A percentile compares a stretch with the other conserved stretches of the same genome.
Evolutionary conservation across 768 basidiomycete genomes (phyloP).

Genomic region (Filobasidium floriforme): DNA sequence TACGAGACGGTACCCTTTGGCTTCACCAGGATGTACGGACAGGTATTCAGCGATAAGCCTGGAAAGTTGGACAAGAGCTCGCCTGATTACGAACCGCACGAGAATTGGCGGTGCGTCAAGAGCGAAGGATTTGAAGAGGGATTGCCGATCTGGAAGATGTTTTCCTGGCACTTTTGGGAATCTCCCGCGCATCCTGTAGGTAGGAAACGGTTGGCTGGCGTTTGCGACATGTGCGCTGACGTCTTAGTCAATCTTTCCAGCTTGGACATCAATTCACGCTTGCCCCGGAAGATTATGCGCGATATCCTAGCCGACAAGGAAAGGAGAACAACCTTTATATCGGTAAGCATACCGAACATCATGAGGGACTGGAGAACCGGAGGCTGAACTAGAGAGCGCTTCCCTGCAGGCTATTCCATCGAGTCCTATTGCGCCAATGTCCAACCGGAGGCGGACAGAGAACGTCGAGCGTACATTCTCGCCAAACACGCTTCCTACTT

Average conservation of each 20-base stretch:
- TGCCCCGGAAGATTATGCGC: slow-evolving; percentile 27
- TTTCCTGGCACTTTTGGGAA: slow-evolving; percentile 31
- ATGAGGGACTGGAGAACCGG: too few relatives aligned
- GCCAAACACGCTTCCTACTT: slow-evolving; percentile 24
- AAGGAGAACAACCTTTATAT: neutral
- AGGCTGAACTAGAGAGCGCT: too few relatives aligned
- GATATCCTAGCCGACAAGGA: neutral
- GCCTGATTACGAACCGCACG: slow-evolving; percentile 13
- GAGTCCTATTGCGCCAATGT: slow-evolving; percentile 22
- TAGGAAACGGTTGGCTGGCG: neutral
- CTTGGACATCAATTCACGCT: slow-evolving; percentile 26
- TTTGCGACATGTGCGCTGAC: neutral
- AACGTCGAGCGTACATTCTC: slow-evolving; percentile 22
- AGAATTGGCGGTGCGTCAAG: slow-evolving; percentile 27
- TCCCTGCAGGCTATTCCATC: slow-evolving; percentile 21
- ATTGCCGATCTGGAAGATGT: slow-evolving; percentile 29
- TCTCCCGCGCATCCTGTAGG: slow-evolving; percentile 17
- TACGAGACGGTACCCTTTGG: neutral
- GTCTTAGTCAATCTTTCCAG: neutral
- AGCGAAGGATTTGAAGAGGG: slow-evolving; percentile 26
- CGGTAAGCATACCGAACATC: neutral
- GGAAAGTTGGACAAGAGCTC: neutral
- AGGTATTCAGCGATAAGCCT: neutral
- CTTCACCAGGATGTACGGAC: slow-evolving; percentile 4
- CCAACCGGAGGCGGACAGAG: neutral